Evolutionary conservation across 805 yeast species (phyloP).

Genomic region (Hanseniaspora lachancei): DNA sequence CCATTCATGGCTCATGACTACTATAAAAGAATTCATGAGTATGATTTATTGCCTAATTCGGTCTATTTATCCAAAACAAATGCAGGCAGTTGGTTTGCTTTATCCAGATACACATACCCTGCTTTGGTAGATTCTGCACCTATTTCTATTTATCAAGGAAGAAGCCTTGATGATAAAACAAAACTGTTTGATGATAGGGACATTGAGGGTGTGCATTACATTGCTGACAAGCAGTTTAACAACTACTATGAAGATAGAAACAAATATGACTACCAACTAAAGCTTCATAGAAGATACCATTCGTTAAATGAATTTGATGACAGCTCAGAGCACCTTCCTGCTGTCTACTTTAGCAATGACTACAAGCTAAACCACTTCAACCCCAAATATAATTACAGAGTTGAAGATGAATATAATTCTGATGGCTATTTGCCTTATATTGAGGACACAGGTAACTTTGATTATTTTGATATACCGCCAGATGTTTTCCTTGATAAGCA

Average conservation of each 20-base stretch:
- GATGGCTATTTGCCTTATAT: background rate
- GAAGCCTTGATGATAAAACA: constrained; percentile 13
- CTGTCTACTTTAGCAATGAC: background rate
- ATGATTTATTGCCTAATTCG: constrained; percentile 18
- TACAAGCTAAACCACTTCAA: background rate
- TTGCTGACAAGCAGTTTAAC: constrained; percentile 2
- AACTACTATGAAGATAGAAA: background rate
- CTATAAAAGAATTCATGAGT: constrained; percentile 15
- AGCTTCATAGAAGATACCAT: constrained; percentile 1
- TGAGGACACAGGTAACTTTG: background rate
- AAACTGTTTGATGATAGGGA: background rate
- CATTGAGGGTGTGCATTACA: constrained; percentile 10
- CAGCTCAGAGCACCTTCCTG: background rate
- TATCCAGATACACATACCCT: constrained; percentile 67
- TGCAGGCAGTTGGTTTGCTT: constrained; percentile 69
- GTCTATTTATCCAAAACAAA: constrained; percentile 57
- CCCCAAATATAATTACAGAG: background rate
- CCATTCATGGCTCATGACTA: constrained; percentile 33
- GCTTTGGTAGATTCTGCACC: constrained; percentile 74
- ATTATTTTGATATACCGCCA: background rate
- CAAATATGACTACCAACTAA: constrained; percentile 6
- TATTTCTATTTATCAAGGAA: constrained; percentile 39
- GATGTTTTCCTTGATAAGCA: background rate
- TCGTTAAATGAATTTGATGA: background rate
- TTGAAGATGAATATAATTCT: background rate